phyloP scores from a whole-genome alignment of 352 stramenopile genomes.

The Hyaloperonospora arabidopsidis region DNA sequence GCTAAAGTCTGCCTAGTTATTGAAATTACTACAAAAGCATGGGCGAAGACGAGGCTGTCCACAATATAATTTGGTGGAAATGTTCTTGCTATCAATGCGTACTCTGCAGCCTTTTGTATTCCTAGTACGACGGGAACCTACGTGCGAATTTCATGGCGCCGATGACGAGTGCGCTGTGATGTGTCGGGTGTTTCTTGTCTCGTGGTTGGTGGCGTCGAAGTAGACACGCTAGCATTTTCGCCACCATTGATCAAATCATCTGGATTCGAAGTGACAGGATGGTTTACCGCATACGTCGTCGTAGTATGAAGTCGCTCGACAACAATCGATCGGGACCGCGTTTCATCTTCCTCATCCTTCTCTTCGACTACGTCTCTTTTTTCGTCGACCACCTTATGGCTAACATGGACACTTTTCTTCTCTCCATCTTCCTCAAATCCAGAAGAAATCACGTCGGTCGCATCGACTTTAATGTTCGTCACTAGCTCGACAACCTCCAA shows the following conservation, averaged over 20 bases:
- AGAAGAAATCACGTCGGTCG: conserved; percentile 4
- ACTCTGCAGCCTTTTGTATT: too few species aligned
- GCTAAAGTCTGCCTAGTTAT: too few species aligned
- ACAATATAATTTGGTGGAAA: too few species aligned
- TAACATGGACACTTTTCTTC: conserved; percentile 9
- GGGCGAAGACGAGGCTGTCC: too few species aligned
- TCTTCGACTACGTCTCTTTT: conserved; percentile 7
- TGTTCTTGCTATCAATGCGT: too few species aligned
- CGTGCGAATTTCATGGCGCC: conserved; percentile 12
- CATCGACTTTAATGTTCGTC: conserved; percentile 11
- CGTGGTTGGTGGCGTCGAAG: conserved; percentile 1
- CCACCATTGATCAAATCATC: conserved; percentile 8
- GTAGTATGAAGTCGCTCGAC: conserved; percentile 4
- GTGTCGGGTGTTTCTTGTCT: conserved; percentile 17
- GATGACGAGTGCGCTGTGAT: conserved; percentile 14
- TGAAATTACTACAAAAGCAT: too few species aligned
- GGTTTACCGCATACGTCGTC: conserved; percentile 4
- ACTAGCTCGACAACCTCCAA: conserved; percentile 6
- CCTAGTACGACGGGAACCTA: not conserved
- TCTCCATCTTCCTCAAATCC: conserved; percentile 7
- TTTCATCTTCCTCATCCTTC: not conserved
- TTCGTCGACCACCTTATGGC: conserved; percentile 8
- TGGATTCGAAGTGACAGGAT: conserved; percentile 6
- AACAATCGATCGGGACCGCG: conserved; percentile 1
- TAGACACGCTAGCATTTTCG: not conserved